Conservation (phyloP, 1,284 basidiomycete genomes). For the Psilocybe mexicana region DNA sequence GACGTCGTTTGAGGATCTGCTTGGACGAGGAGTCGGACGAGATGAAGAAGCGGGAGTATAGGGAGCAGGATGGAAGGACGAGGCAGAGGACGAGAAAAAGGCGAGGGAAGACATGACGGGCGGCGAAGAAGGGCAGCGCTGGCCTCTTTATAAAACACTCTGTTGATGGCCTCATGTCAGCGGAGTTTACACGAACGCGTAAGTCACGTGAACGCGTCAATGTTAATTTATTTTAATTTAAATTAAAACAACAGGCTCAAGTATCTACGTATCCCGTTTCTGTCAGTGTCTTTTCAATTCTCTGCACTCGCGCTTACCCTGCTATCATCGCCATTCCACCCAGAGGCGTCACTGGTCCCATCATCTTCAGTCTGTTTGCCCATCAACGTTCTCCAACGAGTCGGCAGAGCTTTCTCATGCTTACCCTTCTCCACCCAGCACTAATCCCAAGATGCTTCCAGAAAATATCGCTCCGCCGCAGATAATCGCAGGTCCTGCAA, state of each 20-base stretch:
- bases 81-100: conserved; percentile 59
- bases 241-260: conserved; percentile 46
- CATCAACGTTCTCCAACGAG: neutral
- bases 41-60: conserved; percentile 44
- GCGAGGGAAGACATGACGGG: conserved; percentile 44
- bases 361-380: conserved; percentile 48
- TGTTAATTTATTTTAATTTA: neutral
- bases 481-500: conserved; percentile 72
- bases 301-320: conserved; percentile 54
- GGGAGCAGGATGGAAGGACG: conserved; percentile 60
- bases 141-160: conserved; percentile 7
- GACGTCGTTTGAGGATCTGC: conserved; percentile 33
- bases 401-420: conserved; percentile 3
- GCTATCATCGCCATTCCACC: conserved; percentile 76
- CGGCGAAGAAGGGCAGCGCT: conserved; percentile 10
- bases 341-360: conserved; percentile 78
- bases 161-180: conserved; percentile 29
- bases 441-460: conserved; percentile 67
- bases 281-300: conserved; percentile 10
- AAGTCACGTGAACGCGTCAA: conserved; percentile 34
- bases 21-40: conserved; percentile 26
- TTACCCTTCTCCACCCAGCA: conserved; percentile 59
- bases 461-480: conserved; percentile 70
- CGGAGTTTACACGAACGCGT: conserved; percentile 42
- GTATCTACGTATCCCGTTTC: conserved; percentile 32